Base-by-base conservation (phyloP, 202 grass and related monocot species). In the Zoysia matrella region DNA sequence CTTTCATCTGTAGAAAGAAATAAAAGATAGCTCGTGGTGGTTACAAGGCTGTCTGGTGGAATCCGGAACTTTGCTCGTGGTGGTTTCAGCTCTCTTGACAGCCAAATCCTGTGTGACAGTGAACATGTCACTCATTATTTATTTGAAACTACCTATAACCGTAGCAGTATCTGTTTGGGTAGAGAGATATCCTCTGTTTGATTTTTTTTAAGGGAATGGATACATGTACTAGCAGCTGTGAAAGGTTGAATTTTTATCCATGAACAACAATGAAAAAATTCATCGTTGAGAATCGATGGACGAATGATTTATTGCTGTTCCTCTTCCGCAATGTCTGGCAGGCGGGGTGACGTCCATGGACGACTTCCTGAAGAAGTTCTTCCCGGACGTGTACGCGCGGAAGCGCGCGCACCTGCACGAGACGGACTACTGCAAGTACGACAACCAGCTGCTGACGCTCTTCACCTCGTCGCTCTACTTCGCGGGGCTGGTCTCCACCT, bases 361-460 rank as follows among this genome's bases (percentile, higher is more conserved):
- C 73, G 93, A 96, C 8, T 99, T 99, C 53, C 41, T 99, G 72
- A 69, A 76, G 16, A 86, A 96, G 48, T 99, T 99, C 81, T 96
- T 99, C 81, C 89, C 97, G 2, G 73, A 79, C 61, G 89, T 96
- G 81, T 92, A 92, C 75, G 3, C 12, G 0, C 87, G 93, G n/a
- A 94, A 99, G 72, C 83, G 89, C 58, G 91, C 55, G 52, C 91
- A 90, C 70, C 85, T 90, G 14, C 71, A 52, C 47, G 93, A 96
- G 72, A 99, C 91, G 7, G 91, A 97, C 83, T 99, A 99, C 81
- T 99, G 97, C 93, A 97, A 99, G 81, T 99, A 97, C 77, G 97
- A 99, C 93, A 88, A 94, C 89, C 91, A 96, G 85, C 3, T 99
- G 42, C 78, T 99, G 2, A 99, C 97, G 4, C 91, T 99, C 79